Evolutionary conservation across 495 filamentous ascomycete genomes (phyloP).

Genomic region (Neurospora pannonica): DNA sequence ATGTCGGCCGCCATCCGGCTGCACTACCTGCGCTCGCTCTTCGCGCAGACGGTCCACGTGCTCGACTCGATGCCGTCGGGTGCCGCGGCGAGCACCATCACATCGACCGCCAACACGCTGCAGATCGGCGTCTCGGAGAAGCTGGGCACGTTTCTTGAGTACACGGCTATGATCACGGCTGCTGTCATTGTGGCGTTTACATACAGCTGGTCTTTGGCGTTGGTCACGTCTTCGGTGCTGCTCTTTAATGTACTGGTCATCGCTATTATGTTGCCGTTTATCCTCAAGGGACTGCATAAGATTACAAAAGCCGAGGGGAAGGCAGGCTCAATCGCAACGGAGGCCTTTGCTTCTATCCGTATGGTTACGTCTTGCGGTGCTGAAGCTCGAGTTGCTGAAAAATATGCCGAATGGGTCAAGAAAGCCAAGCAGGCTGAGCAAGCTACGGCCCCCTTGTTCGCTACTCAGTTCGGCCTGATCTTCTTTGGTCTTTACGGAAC

Average conservation of each 20-base stretch:
- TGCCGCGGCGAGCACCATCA: slow-evolving; percentile 48
- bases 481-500: slow-evolving; percentile 36
- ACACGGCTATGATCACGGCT: slow-evolving; percentile 45
- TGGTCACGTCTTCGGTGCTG: slow-evolving; percentile 47
- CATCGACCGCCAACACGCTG: slow-evolving; percentile 47
- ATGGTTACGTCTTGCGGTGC: slow-evolving; percentile 59
- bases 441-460: slow-evolving; percentile 35
- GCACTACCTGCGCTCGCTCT: slow-evolving; percentile 42
- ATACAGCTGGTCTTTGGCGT: slow-evolving; percentile 47
- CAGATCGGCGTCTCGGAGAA: slow-evolving; percentile 56
- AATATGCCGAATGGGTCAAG: slow-evolving; percentile 48
- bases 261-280: slow-evolving; percentile 47
- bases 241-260: slow-evolving; percentile 47
- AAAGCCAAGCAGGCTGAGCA: slow-evolving; percentile 44
- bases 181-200: slow-evolving; percentile 51
- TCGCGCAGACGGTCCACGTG: slow-evolving; percentile 44
- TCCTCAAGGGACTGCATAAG: slow-evolving; percentile 41
- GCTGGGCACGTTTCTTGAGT: slow-evolving; percentile 47
- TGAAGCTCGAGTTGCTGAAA: slow-evolving; percentile 39
- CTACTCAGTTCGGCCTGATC: slow-evolving; percentile 26
- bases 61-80: slow-evolving; percentile 49
- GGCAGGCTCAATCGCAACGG: slow-evolving; percentile 49
- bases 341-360: slow-evolving; percentile 44
- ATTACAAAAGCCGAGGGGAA: slow-evolving; percentile 35
- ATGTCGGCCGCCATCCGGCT: slow-evolving; percentile 44